Evolutionary conservation across 228 moss, liverwort and hornwort genomes (phyloP), one percentile per base, ranked within the genome.

Genomic region (Sphagnum fallax): DNA sequence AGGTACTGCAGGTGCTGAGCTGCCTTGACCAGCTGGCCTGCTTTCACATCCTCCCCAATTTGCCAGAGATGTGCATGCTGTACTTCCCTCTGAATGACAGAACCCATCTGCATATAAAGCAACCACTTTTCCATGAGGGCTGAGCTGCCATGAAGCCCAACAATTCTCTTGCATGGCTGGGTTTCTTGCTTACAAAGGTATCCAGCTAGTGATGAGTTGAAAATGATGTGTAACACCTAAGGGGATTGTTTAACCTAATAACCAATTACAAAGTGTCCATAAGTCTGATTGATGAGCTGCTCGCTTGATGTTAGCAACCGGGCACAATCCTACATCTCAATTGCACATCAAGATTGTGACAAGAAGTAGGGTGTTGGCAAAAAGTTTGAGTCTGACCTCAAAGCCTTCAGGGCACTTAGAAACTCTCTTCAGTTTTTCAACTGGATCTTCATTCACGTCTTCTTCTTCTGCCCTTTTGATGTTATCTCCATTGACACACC

Each of bases 61-160:
- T 89, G 84, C 64, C 79, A 75, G 48, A 96, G 79, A 78, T 92
- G 96, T 63, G 88, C 88, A 16, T 76, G 79, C 71, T 96, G 96
- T 15, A 87, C 86, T 89, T 89, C 91, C 53, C 68, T 78, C 78
- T 87, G 83, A 48, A 87, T 80, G 66, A 62, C 72, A 70, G 72
- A 65, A 50, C 83, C 87, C 78, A 87, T 70, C 87, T 87, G 74
- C n/a, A 51, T 69, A 11, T 50, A 67, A 3, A 7, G 6, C 49
- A n/a, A 51, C 49, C 8, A 55, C 9, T 55, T 55, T 8, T 8
- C 55, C 8, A 55, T 8, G 55, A 8, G 12, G 55, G 12, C 8
- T 12, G 9, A 55, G 55, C 12, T 55, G 12, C 55, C 12, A 4
- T 8, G 32, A 32, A 32, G 32, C 32, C 55, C 8, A 55, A 55